Conservation (phyloP, 345 rosid species). For the Gynandropsis gynandra region DNA sequence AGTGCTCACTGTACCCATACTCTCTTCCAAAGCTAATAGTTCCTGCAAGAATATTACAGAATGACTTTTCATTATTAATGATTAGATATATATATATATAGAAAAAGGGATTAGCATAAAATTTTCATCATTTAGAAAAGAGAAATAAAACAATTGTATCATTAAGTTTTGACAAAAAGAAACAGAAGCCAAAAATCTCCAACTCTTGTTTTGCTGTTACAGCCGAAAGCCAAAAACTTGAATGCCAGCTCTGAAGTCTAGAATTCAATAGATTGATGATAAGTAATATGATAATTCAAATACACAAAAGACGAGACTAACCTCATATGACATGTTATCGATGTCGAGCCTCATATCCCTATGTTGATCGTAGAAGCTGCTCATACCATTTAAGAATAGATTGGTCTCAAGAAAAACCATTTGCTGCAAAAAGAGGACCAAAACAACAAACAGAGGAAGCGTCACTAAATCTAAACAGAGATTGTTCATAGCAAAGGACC, state of each 20-base stretch:
- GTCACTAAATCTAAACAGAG: slow-evolving; percentile 18
- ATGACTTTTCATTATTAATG: background rate
- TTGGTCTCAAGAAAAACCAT: slow-evolving; percentile 69
- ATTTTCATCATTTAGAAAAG: no score
- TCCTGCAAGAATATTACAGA: slow-evolving; percentile 44
- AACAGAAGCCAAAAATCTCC: no score
- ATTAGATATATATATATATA: no score
- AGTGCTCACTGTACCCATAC: slow-evolving; percentile 95
- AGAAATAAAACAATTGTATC: no score
- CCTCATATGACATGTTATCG: slow-evolving; percentile 98
- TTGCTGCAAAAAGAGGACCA: slow-evolving; percentile 47
- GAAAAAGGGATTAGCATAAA: no score
- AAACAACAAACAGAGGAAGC: background rate
- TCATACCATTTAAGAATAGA: slow-evolving; percentile 52
- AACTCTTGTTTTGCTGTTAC: no score
- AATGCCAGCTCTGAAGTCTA: no score
- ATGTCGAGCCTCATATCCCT: slow-evolving; percentile 96
- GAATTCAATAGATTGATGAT: background rate
- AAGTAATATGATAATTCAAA: background rate
- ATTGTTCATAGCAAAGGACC: slow-evolving; percentile 12
- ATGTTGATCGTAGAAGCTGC: slow-evolving; percentile 68
- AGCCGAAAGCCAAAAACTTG: no score
- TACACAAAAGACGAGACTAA: slow-evolving; percentile 23
- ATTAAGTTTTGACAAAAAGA: no score
- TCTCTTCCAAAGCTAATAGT: slow-evolving; percentile 82